Evolutionary conservation across 2,329 filamentous ascomycete species (phyloP), one percentile per base, ranked within the genome.

Genomic region (Biscogniauxia marginata): DNA sequence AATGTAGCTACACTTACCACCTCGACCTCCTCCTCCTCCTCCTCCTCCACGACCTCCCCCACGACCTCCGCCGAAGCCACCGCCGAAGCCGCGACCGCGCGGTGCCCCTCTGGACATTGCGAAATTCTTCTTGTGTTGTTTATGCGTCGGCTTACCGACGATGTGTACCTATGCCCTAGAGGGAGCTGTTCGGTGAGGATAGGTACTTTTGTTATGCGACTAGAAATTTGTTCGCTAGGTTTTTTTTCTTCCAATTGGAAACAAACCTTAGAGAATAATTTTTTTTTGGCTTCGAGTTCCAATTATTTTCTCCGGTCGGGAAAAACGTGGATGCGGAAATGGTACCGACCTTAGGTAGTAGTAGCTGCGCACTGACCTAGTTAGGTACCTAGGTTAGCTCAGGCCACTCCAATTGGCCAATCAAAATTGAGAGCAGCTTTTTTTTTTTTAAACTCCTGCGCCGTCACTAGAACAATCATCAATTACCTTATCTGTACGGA

Each of bases 71-170:
- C 64, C 64, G 22, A 63, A 60, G 49, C 65, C 65, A 24, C 65
- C 65, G n/a, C 66, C 67, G 53, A 68, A 68, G 50, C 65, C 63
- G 51, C 69, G 64, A 64, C 69, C 69, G 60, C 69, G 67, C 59
- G 70, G 67, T 61, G 67, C 57, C 64, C 69, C 69, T 70, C 69
- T 67, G 55, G 67, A 71, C 68, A 71, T 71, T 8, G 44, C 56
- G 54, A 47, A 21, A 16, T 23, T 54, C 11, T 24, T 43, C 3
- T 50, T 16, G 3, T 49, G 22, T 19, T 19, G 19, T 13, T 34
- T 18, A 43, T 19, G 24, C n/a, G 19, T n/a, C 9, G 19, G 25
- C 19, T 7, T 52, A 21, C 22, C 25, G 9, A 34, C 7, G 18
- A 19, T 13, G 7, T 21, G 22, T 18, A 21, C 24, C 21, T 3